Evolutionary conservation across 192 early-diverging fungal genomes (phyloP).

Genomic region (Coemansia sp.): DNA sequence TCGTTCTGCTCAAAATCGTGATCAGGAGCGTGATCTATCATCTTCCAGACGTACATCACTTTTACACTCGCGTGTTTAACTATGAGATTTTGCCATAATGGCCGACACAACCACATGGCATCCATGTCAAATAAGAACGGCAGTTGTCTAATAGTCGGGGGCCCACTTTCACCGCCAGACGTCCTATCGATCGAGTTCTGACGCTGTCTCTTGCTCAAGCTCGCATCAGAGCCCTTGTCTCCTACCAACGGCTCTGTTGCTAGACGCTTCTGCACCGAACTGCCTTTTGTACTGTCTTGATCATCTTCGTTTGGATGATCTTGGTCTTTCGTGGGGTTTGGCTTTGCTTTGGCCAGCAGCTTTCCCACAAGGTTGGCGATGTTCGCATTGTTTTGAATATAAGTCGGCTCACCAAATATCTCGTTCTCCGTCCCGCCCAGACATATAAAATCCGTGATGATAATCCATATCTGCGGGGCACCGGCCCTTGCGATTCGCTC

Average conservation of each 20-base stretch:
- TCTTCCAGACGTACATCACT: constrained; percentile 14
- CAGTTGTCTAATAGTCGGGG: not conserved
- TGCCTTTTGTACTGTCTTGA: not conserved
- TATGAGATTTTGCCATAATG: constrained; percentile 21
- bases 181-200: not conserved
- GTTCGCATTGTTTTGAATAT: constrained; percentile 11
- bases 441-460: constrained; percentile 32
- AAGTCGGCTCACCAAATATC: constrained; percentile 26
- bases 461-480: constrained; percentile 39
- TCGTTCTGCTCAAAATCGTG: not conserved
- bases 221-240: not conserved
- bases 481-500: constrained; percentile 5
- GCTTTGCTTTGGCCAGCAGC: not conserved
- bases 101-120: constrained; percentile 19
- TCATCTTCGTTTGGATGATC: not conserved
- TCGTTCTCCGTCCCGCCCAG: constrained; percentile 37
- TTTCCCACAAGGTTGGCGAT: constrained; percentile 6
- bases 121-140: constrained; percentile 24
- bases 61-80: constrained; percentile 21
- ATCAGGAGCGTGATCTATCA: not conserved
- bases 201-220: not conserved
- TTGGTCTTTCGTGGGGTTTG: not conserved
- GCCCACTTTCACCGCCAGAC: not conserved
- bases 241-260: not conserved
- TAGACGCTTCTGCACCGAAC: not conserved